phyloP scores from a whole-genome alignment of 2,329 filamentous ascomycete genomes.

The Penicillium sp. region DNA sequence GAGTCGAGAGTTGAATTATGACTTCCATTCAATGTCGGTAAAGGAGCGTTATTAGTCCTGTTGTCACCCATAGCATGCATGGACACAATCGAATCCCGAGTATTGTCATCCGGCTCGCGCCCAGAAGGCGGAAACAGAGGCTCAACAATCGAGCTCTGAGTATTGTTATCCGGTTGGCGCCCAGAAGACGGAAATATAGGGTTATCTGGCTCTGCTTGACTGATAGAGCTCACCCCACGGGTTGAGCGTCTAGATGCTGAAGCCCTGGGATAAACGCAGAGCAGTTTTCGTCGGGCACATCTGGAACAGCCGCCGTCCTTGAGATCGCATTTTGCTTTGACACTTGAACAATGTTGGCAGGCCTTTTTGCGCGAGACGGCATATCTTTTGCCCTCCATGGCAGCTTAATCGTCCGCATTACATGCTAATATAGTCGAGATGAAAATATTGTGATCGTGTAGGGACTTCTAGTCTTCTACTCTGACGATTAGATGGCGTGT shows the following conservation, averaged over 20 bases:
- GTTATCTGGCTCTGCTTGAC: background rate
- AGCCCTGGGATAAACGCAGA: constrained; percentile 10
- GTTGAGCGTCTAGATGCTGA: background rate
- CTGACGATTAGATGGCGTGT: too few species aligned
- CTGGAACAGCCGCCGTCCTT: constrained; percentile 11
- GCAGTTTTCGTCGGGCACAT: constrained; percentile 9
- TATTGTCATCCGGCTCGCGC: background rate
- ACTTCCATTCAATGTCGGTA: background rate
- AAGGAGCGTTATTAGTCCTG: background rate
- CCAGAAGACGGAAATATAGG: background rate
- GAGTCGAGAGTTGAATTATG: background rate
- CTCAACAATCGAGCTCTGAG: background rate
- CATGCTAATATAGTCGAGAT: background rate
- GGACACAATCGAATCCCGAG: background rate
- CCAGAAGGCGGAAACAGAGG: background rate
- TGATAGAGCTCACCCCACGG: background rate
- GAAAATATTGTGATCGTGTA: background rate
- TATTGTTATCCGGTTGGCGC: background rate
- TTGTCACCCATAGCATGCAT: background rate
- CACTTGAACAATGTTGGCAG: constrained; percentile 12
- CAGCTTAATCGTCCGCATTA: background rate
- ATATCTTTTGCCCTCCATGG: constrained; percentile 7
- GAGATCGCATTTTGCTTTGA: constrained; percentile 13
- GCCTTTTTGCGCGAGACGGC: constrained; percentile 13
- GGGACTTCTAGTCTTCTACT: too few species aligned